Base-by-base conservation (phyloP, 495 filamentous ascomycete species). In the Penicillium parvum region DNA sequence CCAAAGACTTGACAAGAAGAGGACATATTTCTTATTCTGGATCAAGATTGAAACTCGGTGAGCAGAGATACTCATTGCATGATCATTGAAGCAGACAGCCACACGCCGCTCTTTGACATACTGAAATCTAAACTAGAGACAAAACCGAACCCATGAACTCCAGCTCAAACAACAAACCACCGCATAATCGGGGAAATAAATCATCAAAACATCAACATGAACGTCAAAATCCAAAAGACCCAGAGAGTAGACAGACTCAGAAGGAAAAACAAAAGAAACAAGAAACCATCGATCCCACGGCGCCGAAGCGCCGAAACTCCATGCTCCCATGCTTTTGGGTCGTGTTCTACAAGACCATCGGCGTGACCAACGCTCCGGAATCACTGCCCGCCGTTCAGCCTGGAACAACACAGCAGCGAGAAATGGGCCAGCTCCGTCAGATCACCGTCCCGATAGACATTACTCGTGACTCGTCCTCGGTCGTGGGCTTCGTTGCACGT, bases 391-490 rank as follows among this genome's bases (percentile, higher is more conserved):
- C 11, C 7, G 15, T 33, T 53, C 25, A 28, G 9, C 43, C 40
- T 44, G 45, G 27, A 49, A 15, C 15, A 43, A 17, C 18, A 17
- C 20, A 20, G 5, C 9, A 23, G n/a, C 14, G 5, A 10, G 20
- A 23, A 7, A 26, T 39, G 11, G 32, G 35, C 23, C 45, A 58
- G 52, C 48, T n/a, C 43, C 18, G n/a, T 39, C 18, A 37, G 40
- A 30, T 21, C 20, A 37, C 18, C 32, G 27, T 16, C 19, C 20
- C 20, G n/a, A n/a, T n/a, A 43, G 16, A 33, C 22, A 38, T 32
- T 49, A 18, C 6, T 29, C 32, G 19, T 30, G 10, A 11, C 30
- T 50, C 40, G 12, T 40, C 19, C 37, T 26, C 10, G 11, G 22
- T 50, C 32, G 20, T 46, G 17, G 36, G 14, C 17, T 32, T 37